Evolutionary conservation across 441 rosid genomes (phyloP).

Genomic region (Gossypium aridum): DNA sequence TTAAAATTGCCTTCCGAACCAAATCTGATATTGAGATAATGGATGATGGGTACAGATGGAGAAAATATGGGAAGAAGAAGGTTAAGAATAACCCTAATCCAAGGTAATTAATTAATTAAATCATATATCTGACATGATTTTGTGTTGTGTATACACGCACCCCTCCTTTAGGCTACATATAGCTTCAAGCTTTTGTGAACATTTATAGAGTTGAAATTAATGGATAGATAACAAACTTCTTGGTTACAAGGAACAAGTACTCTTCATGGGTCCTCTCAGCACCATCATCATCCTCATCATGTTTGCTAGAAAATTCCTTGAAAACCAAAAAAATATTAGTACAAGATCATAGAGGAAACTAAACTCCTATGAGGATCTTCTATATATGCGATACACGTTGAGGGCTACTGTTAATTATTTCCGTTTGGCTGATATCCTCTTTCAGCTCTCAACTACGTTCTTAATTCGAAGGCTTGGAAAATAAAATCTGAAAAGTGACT

Average conservation of each 20-base stretch:
- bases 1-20: constrained; percentile 9
- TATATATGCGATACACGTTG: no score
- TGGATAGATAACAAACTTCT: not conserved
- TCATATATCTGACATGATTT: not conserved
- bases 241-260: not conserved
- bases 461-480: no score
- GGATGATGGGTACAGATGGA: constrained; percentile 11
- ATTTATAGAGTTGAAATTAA: not conserved
- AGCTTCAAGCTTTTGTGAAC: not conserved
- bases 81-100: constrained; percentile 4
- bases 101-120: not conserved
- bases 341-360: not conserved
- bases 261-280: no score
- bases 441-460: no score
- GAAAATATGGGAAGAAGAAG: constrained; percentile 14
- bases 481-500: no score
- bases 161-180: not conserved
- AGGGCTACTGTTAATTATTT: no score
- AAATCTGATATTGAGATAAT: not conserved
- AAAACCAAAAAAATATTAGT: not conserved
- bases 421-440: no score
- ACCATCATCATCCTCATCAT: not conserved
- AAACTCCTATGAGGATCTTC: no score
- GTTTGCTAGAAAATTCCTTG: not conserved
- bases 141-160: not conserved